Evolutionary conservation across 306 rosid species (phyloP).

Genomic region (Fagus sylvatica): DNA sequence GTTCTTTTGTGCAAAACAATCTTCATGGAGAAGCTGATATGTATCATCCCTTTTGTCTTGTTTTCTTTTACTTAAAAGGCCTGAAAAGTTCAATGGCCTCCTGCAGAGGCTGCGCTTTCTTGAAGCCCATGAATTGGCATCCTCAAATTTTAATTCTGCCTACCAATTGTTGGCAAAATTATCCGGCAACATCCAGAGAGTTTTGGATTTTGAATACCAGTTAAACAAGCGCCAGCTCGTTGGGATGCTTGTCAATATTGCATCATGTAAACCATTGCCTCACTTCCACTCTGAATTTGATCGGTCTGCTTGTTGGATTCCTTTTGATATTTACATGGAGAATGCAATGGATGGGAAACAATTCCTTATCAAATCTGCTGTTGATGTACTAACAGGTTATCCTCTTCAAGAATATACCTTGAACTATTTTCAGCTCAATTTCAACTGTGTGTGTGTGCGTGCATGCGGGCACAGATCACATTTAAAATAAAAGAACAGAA

Average conservation of each 20-base stretch:
- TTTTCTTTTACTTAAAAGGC: constrained; percentile 48
- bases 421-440: constrained; percentile 21
- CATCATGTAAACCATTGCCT: constrained; percentile 38
- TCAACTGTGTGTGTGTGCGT: not conserved
- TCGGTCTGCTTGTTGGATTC: constrained; percentile 62
- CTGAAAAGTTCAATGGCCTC: constrained; percentile 69
- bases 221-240: constrained; percentile 44
- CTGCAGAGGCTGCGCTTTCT: constrained; percentile 59
- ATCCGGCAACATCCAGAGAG: constrained; percentile 51
- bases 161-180: constrained; percentile 47
- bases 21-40: constrained; percentile 30
- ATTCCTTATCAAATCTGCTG: constrained; percentile 60
- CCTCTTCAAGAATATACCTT: constrained; percentile 14
- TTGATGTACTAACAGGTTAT: constrained; percentile 64
- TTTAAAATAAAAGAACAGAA: not conserved
- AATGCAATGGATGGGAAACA: constrained; percentile 74
- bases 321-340: constrained; percentile 76
- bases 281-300: constrained; percentile 41
- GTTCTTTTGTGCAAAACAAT: constrained; percentile 16
- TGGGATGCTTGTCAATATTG: constrained; percentile 51
- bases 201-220: constrained; percentile 41
- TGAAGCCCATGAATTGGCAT: constrained; percentile 49
- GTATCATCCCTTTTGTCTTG: constrained; percentile 17
- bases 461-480: not conserved
- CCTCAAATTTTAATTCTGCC: constrained; percentile 47